Conservation (phyloP, 495 filamentous ascomycete species). For the Xylaria cubensis region DNA sequence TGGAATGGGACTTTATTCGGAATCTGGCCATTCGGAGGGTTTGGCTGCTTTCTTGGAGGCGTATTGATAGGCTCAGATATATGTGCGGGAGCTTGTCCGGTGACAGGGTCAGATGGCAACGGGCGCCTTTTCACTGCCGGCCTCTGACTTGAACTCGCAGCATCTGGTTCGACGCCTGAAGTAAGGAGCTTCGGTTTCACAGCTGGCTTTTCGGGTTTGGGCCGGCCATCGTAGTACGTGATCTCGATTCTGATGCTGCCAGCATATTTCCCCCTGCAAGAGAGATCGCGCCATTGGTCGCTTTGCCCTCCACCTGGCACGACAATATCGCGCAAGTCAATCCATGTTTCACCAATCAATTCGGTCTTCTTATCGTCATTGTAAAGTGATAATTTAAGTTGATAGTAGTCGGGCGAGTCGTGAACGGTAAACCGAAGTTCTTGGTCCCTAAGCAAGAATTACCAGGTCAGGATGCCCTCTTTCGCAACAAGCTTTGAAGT, state of each 20-base stretch:
- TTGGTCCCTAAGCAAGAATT: slow-evolving; percentile 74
- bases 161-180: slow-evolving; percentile 46
- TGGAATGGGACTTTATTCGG: slow-evolving; percentile 52
- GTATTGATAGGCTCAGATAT: slow-evolving; percentile 48
- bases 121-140: slow-evolving; percentile 76
- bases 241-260: slow-evolving; percentile 94
- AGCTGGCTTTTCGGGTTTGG: slow-evolving; percentile 71
- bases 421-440: slow-evolving; percentile 96
- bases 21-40: slow-evolving; percentile 38
- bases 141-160: slow-evolving; percentile 40
- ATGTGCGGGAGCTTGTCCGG: slow-evolving; percentile 52
- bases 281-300: slow-evolving; percentile 88
- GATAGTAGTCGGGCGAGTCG: slow-evolving; percentile 94
- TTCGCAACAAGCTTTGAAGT: slow-evolving; percentile 21
- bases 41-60: slow-evolving; percentile 50
- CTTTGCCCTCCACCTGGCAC: slow-evolving; percentile 87
- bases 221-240: slow-evolving; percentile 91
- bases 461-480: slow-evolving; percentile 17
- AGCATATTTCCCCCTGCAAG: slow-evolving; percentile 90
- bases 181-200: slow-evolving; percentile 55
- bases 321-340: slow-evolving; percentile 81
- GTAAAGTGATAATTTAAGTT: slow-evolving; percentile 93
- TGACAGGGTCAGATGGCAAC: slow-evolving; percentile 74
- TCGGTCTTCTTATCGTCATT: slow-evolving; percentile 98
- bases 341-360: slow-evolving; percentile 90